Conservation (phyloP, 257 asterid species). For the Phtheirospermum japonicum region DNA sequence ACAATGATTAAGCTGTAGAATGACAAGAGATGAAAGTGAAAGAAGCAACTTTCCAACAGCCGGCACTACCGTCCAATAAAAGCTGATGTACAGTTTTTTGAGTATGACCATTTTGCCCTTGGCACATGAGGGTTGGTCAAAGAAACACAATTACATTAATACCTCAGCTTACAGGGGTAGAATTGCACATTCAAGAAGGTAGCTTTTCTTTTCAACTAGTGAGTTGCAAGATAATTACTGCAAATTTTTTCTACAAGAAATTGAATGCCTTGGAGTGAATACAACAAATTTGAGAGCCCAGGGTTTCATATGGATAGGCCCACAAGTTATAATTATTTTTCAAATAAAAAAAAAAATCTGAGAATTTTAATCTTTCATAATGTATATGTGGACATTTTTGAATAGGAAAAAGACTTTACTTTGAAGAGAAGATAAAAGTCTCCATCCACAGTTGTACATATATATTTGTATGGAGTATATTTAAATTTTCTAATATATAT, state of each 20-base stretch:
- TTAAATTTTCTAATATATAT: conserved; percentile 24
- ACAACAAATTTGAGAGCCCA: conserved; percentile 30
- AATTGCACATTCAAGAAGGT: conserved; percentile 32
- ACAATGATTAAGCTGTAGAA: conserved; percentile 17
- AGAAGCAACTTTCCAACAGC: conserved; percentile 50
- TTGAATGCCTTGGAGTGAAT: background rate
- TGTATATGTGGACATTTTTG: conserved; percentile 31
- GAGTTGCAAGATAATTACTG: conserved; percentile 30
- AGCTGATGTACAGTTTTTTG: conserved; percentile 27
- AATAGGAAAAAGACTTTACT: conserved; percentile 55
- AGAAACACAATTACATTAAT: background rate
- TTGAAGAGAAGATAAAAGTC: conserved; percentile 68
- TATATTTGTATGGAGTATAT: conserved; percentile 30
- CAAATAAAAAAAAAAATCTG: background rate
- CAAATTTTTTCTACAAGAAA: conserved; percentile 10
- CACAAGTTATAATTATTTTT: conserved; percentile 30
- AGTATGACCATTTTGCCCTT: conserved; percentile 38
- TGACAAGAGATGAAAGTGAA: conserved; percentile 48
- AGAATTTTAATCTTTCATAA: conserved; percentile 21
- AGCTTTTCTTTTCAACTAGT: conserved; percentile 49
- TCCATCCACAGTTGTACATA: conserved; percentile 50
- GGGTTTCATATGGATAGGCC: conserved; percentile 31
- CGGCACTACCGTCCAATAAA: conserved; percentile 41
- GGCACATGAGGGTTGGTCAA: conserved; percentile 9
- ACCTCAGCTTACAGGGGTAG: conserved; percentile 39